Evolutionary conservation across 1,284 basidiomycete species (phyloP).

Genomic region (Gomphus bonarii): DNA sequence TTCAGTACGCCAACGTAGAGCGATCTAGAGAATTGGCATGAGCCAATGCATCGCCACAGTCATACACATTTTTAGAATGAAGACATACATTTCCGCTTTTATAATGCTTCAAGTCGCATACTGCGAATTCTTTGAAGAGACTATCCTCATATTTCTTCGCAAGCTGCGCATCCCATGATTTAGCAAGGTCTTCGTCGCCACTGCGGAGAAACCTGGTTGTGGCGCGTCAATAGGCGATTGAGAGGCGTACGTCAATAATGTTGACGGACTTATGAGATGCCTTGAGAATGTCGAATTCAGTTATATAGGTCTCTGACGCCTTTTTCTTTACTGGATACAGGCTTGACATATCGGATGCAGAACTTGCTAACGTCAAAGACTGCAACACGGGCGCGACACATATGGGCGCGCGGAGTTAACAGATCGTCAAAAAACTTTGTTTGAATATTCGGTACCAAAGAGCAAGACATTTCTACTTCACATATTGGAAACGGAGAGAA

Average conservation of each 20-base stretch:
- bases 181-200: slow-evolving; percentile 24
- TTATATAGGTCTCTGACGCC: background rate
- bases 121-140: slow-evolving; percentile 83
- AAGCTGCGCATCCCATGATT: slow-evolving; percentile 69
- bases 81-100: slow-evolving; percentile 77
- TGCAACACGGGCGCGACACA: background rate
- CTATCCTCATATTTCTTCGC: slow-evolving; percentile 80
- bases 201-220: slow-evolving; percentile 65
- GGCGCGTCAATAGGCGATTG: background rate
- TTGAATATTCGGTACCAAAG: too few relatives aligned
- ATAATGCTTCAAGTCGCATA: slow-evolving; percentile 91
- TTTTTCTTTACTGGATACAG: slow-evolving; percentile 9
- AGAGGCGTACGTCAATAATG: background rate
- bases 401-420: background rate
- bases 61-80: too few relatives aligned
- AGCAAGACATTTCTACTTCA: background rate
- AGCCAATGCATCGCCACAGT: background rate
- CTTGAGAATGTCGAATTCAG: slow-evolving; percentile 11
- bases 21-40: slow-evolving; percentile 40
- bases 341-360: slow-evolving; percentile 3
- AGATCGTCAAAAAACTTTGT: background rate
- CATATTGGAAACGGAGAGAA: background rate
- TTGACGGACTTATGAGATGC: slow-evolving; percentile 4
- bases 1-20: slow-evolving; percentile 87
- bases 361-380: too few relatives aligned